Evolutionary conservation across 2,329 filamentous ascomycete genomes (phyloP).

Genomic region (Fusarium ambrosium): DNA sequence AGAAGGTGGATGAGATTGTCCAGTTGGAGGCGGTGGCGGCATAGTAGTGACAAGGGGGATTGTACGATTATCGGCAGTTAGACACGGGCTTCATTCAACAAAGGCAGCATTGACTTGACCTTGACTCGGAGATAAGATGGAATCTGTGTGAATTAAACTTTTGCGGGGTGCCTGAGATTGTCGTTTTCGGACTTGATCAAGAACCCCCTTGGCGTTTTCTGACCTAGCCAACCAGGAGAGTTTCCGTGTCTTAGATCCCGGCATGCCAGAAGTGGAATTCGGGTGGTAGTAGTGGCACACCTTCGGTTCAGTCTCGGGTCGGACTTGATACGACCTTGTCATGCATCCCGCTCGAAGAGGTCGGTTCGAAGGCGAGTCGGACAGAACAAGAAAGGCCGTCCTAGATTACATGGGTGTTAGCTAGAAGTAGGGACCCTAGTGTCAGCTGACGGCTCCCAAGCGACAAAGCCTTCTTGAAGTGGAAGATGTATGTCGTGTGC

Average conservation of each 20-base stretch:
- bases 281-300: not conserved
- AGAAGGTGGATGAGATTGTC: constrained; percentile 60
- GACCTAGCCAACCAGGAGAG: constrained; percentile 1
- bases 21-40: constrained; percentile 52
- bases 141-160: constrained; percentile 4
- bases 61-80: constrained; percentile 2
- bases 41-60: constrained; percentile 24
- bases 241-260: not conserved
- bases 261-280: constrained; percentile 11
- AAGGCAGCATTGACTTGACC: not conserved
- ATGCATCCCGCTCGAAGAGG: not conserved
- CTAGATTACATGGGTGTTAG: not conserved
- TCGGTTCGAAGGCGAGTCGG: not conserved
- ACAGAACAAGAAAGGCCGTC: not conserved
- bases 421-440: not conserved
- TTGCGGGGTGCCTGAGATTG: constrained; percentile 12
- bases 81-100: not conserved
- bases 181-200: not conserved
- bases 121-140: not conserved
- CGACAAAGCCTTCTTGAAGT: too few species aligned
- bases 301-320: constrained; percentile 3
- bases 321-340: not conserved
- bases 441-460: too few species aligned
- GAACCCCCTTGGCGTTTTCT: not conserved
- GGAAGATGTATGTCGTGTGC: too few species aligned